phyloP scores from a whole-genome alignment of 2,329 filamentous ascomycete genomes.

The Xylariaceae sp. region DNA sequence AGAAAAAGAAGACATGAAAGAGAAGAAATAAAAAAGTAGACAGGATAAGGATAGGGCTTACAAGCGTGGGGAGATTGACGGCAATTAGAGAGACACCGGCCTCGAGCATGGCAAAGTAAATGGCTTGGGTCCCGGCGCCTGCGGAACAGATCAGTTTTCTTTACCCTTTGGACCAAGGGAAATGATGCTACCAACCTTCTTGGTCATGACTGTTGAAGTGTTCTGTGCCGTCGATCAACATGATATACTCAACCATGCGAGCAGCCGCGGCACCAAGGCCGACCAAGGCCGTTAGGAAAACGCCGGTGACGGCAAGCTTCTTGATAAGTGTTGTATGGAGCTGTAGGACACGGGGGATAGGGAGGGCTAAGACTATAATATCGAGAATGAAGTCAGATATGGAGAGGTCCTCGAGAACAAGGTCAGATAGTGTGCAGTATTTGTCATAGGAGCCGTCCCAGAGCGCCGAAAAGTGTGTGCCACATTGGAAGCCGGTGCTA shows the following conservation, averaged over 20 bases:
- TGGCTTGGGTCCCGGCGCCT: constrained; percentile 8
- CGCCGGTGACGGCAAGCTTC: constrained; percentile 13
- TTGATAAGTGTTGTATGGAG: constrained; percentile 8
- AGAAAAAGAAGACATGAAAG: too few relatives aligned
- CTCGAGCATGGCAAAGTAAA: constrained; percentile 10
- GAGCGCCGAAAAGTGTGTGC: constrained; percentile 19
- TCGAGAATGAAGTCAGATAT: constrained; percentile 22
- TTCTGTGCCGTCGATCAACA: constrained; percentile 9
- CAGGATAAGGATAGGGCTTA: too few relatives aligned
- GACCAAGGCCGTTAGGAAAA: constrained; percentile 14
- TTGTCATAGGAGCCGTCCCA: constrained; percentile 20
- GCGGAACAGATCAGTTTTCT: not conserved
- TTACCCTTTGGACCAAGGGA: not conserved
- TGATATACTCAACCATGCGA: constrained; percentile 11
- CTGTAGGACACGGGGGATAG: constrained; percentile 14
- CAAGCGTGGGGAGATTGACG: constrained; percentile 9
- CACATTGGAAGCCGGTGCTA: constrained; percentile 20
- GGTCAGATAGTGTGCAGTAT: constrained; percentile 21
- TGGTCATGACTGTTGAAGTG: constrained; percentile 8
- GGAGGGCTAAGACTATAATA: constrained; percentile 18
- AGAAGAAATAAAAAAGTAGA: too few relatives aligned
- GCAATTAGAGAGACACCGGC: constrained; percentile 8
- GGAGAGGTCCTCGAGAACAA: constrained; percentile 13
- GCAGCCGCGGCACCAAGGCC: constrained; percentile 5
- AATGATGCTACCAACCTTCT: constrained; percentile 6